Evolutionary conservation across 768 basidiomycete species (phyloP).

Genomic region (Boletus speciosus): DNA sequence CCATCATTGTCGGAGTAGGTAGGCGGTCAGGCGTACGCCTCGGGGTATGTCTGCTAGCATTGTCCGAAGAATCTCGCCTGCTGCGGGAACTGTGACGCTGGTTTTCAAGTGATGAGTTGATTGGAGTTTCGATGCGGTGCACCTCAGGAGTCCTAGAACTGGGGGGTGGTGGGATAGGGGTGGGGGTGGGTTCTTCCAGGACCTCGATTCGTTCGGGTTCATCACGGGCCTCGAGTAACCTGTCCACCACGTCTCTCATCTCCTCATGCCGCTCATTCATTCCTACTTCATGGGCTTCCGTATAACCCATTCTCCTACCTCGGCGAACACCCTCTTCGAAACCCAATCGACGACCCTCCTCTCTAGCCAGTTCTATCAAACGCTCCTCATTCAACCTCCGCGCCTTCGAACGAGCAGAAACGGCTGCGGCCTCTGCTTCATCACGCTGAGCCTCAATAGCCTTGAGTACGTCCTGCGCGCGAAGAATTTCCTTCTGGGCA

Average conservation of each 20-base stretch:
- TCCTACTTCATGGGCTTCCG: constrained; percentile 23
- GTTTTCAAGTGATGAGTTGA: constrained; percentile 17
- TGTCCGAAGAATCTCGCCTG: constrained; percentile 17
- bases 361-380: constrained; percentile 47
- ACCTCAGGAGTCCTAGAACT: constrained; percentile 22
- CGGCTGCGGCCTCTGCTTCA: constrained; percentile 47
- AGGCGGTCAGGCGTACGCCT: constrained; percentile 14
- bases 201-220: constrained; percentile 23
- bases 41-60: constrained; percentile 6
- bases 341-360: constrained; percentile 52
- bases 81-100: constrained; percentile 18
- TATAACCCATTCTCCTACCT: constrained; percentile 29
- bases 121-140: constrained; percentile 20
- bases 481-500: constrained; percentile 56
- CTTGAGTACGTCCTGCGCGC: constrained; percentile 51
- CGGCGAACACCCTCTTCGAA: constrained; percentile 48
- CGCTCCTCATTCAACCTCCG: constrained; percentile 46
- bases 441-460: constrained; percentile 46
- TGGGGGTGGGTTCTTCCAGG: constrained; percentile 11
- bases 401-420: constrained; percentile 42
- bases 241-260: constrained; percentile 22
- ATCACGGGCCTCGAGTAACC: constrained; percentile 24
- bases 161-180: constrained; percentile 16
- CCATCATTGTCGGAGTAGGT: constrained; percentile 7
- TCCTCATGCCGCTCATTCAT: constrained; percentile 12